Evolutionary conservation across 2,329 filamentous ascomycete genomes (phyloP), one percentile per base, ranked within the genome.

Genomic region (Pestalotiopsis sp.): DNA sequence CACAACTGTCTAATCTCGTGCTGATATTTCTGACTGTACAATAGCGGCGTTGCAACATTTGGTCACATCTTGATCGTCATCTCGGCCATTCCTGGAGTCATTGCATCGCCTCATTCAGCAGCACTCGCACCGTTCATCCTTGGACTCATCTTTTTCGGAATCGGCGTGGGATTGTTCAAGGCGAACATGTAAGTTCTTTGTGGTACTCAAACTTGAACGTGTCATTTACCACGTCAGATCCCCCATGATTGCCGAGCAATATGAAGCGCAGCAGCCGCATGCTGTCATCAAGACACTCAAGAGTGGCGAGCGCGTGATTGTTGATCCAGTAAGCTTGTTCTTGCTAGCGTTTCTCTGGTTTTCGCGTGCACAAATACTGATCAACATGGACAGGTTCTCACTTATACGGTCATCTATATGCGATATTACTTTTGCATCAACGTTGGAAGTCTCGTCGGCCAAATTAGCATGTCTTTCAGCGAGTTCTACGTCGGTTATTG

Each of bases 401-500:
- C 45, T 20, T 52, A 52, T 20, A 52, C 45, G 52, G 83, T 87
- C 66, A 87, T 90, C 69, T 90, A 87, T 75, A 83, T 87, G 70
- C 87, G 85, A 79, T 93, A 92, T 77, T 93, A 92, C 79, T 82
- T 91, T 66, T 87, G 90, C 75, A 90, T 92, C 81, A 93, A 93
- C 76, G 76, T 91, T 11, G 92, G 91, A 45, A 87, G 89, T 45
- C 81, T 90, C 61, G 73, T 84, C 60, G 88, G 85, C 63, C 89
- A 90, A 79, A 85, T 91, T 69, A 83, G 82, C 75, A 93, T 91
- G 88, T 89, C 89, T 49, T 94, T 92, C 75, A 88, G 91, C 2
- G 92, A 94, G 79, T 91, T 91, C 77, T 92, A 92, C 71, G 86
- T 93, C 61, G 91, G 92, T 5, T 94, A 92, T 83, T 94, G 90